phyloP scores from a whole-genome alignment of 2,329 filamentous ascomycete genomes.

The Westerdykella ornata region DNA sequence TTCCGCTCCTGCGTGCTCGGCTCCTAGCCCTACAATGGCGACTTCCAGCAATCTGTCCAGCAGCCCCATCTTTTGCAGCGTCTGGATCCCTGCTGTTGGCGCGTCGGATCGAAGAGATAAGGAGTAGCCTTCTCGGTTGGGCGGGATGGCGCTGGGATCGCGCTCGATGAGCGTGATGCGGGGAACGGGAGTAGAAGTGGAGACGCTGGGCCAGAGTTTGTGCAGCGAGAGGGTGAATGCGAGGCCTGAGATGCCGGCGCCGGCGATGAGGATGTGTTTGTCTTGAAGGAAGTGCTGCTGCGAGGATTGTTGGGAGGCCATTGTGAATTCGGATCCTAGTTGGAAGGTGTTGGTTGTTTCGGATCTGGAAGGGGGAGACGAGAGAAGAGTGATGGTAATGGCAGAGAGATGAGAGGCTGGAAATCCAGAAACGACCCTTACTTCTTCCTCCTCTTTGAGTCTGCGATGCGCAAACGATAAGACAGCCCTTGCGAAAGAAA shows the following conservation, averaged over 20 bases:
- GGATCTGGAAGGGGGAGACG: no score
- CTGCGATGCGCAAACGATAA: no score
- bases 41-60: conserved; percentile 30
- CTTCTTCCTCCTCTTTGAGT: no score
- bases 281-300: conserved; percentile 23
- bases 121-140: conserved; percentile 36
- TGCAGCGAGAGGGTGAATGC: conserved; percentile 40
- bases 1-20: no score
- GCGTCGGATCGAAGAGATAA: conserved; percentile 38
- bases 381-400: no score
- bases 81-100: conserved; percentile 33
- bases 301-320: neutral
- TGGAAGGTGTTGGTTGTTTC: no score
- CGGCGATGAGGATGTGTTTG: conserved; percentile 42
- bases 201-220: conserved; percentile 39
- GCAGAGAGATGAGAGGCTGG: no score
- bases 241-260: conserved; percentile 42
- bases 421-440: no score
- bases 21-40: conserved; percentile 24
- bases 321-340: no score
- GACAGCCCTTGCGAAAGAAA: no score
- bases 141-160: conserved; percentile 27
- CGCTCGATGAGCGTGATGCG: conserved; percentile 38
- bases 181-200: neutral
- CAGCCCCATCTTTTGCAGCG: conserved; percentile 38